Evolutionary conservation across 148 eudicot species (phyloP), one percentile per base, ranked within the genome.

Genomic region (Fagopyrum tataricum): DNA sequence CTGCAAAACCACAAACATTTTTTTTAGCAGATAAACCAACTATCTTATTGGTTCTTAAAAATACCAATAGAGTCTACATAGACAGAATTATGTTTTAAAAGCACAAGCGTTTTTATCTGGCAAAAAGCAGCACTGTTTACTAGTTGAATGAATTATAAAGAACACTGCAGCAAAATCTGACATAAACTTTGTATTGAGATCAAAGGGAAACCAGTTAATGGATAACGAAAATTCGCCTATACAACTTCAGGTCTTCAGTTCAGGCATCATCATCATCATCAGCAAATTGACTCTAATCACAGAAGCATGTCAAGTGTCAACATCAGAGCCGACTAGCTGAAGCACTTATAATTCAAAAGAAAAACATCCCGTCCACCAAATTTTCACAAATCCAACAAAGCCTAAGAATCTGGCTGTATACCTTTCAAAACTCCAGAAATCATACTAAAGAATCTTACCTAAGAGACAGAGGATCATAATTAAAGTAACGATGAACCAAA

Each of bases 381-480:
- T 46, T 46, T 46, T 46, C 49, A 10, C 49, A 46, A 3, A 8
- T 10, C 49, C 49, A 46, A 7, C 49, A 46, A 46, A 46, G 49
- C 49, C 49, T 46, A 46, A 46, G 10, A 46, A 46, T 46, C 49
- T 46, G 49, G 49, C 13, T 7, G 49, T 46, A 46, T 13, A 46
- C 7, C 13, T 46, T 46, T 46, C 13, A 46, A 10, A 46, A 13
- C 47, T 46, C 12, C 49, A 46, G 13, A 46, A 6, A n/a, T n/a
- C 49, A 46, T 46, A 46, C 2, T 46, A 46, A 10, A 49, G 5
- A 17, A 49, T 49, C 18, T 84, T 82, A 93, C 98, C 98, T 59
- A 90, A 75, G 52, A 93, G 79, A 66, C 90, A 79, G 64, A 85
- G 52, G 44, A 91, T 78, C 61, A 90, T 79, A 84, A 87, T 82